phyloP scores from a whole-genome alignment of 2,329 filamentous ascomycete species.

The Fusarium veterinarium region DNA sequence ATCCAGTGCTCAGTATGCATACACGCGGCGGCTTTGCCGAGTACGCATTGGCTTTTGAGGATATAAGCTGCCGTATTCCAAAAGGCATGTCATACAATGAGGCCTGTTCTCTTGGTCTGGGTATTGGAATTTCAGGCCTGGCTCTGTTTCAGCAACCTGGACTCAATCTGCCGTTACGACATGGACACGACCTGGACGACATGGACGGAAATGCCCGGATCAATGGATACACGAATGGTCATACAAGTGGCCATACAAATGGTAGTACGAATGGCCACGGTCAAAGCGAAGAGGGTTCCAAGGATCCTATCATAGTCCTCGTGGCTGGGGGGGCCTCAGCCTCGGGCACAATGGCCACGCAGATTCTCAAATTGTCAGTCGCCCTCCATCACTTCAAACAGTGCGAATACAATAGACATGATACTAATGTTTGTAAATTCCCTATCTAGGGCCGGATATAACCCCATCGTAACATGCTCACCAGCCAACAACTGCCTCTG shows the following conservation, averaged over 20 bases:
- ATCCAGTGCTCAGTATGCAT: background rate
- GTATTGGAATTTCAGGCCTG: background rate
- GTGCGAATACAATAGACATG: accelerated
- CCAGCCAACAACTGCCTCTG: background rate
- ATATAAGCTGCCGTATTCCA: background rate
- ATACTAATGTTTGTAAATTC: background rate
- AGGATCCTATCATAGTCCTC: background rate
- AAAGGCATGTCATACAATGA: background rate
- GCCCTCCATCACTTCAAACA: accelerated
- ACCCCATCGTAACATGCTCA: background rate
- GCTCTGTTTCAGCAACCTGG: background rate
- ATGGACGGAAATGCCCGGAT: background rate
- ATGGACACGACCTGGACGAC: background rate
- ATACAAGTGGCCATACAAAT: background rate
- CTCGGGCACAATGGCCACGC: background rate
- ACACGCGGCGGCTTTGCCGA: background rate
- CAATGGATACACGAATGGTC: background rate
- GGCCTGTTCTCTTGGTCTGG: background rate
- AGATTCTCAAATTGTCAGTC: background rate
- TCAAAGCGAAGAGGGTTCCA: background rate
- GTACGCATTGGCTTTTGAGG: background rate
- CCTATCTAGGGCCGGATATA: background rate
- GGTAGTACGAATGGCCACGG: background rate
- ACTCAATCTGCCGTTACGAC: background rate
- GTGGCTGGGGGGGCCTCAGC: background rate